Base-by-base conservation (phyloP, 345 rosid species). In the Kandelia obovata region DNA sequence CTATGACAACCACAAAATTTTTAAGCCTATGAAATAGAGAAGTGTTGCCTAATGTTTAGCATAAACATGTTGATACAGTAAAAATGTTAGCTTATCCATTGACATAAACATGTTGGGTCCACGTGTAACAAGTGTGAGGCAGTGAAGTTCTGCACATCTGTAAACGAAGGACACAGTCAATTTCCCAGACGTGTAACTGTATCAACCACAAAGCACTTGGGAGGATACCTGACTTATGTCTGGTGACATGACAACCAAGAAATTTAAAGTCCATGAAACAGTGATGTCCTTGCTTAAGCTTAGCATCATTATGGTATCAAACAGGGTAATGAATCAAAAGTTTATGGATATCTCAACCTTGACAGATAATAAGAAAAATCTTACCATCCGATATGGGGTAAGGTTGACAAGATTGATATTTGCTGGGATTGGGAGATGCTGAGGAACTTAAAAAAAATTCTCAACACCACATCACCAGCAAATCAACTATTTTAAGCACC, bases 151-250 rank as follows among this genome's bases (percentile, higher is more conserved):
- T 37, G 77, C 81, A 73, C 3, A 80, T 81, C 89, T 79, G 91
- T 74, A 89, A 43, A 89, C 87, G 89, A 89, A 26, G 83, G 71
- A 71, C 70, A 52, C 80, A 19, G 2, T 75, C 67, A 1, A 52
- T 71, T 79, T 83, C 46, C 91, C 97, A 87, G 91, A 83, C 91
- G 35, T 28, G 87, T 86, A 91, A 87, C 90, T 74, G 84, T 77
- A 88, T 83, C 90, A 73, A 73, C 90, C 83, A 67, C 76, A 56
- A 0, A 21, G 58, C 5, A 51, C 65, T 72, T 68, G 47, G 71
- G 83, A 68, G 71, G 80, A 85, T 69, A 87, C 92, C 64, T 90
- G 90, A 88, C 94, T 83, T 68, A 83, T 71, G 86, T 68, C 89
- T 84, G 94, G 87, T 27, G 3, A 58, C 19, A 58, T 43, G 53